Evolutionary conservation across 148 eudicot species (phyloP).

Genomic region (Rhododendron kiyosumense): DNA sequence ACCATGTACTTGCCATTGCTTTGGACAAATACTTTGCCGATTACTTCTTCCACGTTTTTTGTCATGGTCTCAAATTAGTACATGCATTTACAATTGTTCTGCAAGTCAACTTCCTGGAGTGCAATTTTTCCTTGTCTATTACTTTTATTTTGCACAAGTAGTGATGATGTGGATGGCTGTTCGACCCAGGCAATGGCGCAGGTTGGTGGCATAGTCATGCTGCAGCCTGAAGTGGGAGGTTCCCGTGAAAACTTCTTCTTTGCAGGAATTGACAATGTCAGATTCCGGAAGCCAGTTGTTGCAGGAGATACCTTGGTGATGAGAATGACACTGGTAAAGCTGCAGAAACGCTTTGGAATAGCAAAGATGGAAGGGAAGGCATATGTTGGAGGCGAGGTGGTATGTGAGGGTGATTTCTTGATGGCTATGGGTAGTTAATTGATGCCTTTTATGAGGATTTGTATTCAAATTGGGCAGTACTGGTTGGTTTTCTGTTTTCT

Average conservation of each 20-base stretch:
- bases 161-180: background rate
- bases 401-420: constrained; percentile 93
- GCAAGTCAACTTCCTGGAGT: background rate
- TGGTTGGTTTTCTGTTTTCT: background rate
- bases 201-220: constrained; percentile 90
- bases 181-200: constrained; percentile 88
- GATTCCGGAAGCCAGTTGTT: constrained; percentile 89
- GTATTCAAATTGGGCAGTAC: constrained; percentile 5
- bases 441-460: constrained; percentile 9
- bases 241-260: constrained; percentile 80
- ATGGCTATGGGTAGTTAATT: constrained; percentile 72
- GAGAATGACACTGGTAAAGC: constrained; percentile 78
- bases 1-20: background rate
- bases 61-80: background rate
- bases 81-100: background rate
- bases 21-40: background rate
- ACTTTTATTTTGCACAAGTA: constrained; percentile 1
- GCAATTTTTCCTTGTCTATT: background rate
- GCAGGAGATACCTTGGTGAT: constrained; percentile 93
- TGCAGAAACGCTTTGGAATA: constrained; percentile 86
- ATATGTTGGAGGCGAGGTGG: constrained; percentile 85
- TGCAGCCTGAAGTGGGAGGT: constrained; percentile 90
- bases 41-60: background rate
- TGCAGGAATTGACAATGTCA: constrained; percentile 91
- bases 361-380: constrained; percentile 97